Percentiles rank a stretch among this genome's conserved stretches.
Conservation (phyloP, 2,329 filamentous ascomycete genomes). For the Aspergillus pseudonomiae region DNA sequence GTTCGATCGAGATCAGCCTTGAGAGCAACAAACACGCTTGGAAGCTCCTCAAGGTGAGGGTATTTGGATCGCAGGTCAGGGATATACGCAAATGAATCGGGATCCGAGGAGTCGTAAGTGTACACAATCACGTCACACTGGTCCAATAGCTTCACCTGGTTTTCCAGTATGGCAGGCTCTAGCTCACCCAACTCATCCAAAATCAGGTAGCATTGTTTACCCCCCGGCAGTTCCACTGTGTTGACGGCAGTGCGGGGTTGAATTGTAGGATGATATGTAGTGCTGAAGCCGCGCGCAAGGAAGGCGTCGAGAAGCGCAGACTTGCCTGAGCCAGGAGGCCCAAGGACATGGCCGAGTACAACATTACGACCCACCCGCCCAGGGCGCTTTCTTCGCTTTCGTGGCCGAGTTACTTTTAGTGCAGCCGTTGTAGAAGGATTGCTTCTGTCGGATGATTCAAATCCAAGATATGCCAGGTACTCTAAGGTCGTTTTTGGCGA, state of each 20-base stretch:
- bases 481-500: conserved; percentile 93
- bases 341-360: conserved; percentile 88
- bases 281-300: conserved; percentile 81
- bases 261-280: conserved; percentile 88
- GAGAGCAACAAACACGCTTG: conserved; percentile 86
- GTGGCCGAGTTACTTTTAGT: conserved; percentile 87
- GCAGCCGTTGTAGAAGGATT: conserved; percentile 79
- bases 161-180: conserved; percentile 93
- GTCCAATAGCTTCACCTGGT: conserved; percentile 78
- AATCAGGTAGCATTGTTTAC: conserved; percentile 96
- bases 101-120: conserved; percentile 94
- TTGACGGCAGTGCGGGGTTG: conserved; percentile 93
- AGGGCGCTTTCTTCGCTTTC: conserved; percentile 79
- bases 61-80: conserved; percentile 77
- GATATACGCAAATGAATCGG: conserved; percentile 92
- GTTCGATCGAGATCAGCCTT: conserved; percentile 97
- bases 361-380: conserved; percentile 92
- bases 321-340: conserved; percentile 84
- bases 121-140: conserved; percentile 94
- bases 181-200: conserved; percentile 92
- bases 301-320: conserved; percentile 90
- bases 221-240: conserved; percentile 91
- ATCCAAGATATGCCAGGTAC: conserved; percentile 94
- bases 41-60: conserved; percentile 83
- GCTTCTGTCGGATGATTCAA: conserved; percentile 74